Evolutionary conservation across 148 eudicot genomes (phyloP), one percentile per base, ranked within the genome.

Genomic region (Heliamphora exappendiculata): DNA sequence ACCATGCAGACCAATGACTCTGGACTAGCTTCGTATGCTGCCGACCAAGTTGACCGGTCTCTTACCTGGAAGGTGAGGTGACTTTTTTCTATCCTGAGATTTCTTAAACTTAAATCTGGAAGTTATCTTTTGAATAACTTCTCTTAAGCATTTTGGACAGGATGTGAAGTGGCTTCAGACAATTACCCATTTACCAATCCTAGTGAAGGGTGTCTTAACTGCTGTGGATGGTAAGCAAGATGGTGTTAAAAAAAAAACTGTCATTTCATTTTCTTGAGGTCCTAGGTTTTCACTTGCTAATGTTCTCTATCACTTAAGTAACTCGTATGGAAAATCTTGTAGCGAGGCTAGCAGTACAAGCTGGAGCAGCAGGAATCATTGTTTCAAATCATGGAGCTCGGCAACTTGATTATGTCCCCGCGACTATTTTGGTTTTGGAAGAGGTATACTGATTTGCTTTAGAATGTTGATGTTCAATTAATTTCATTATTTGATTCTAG

Each of bases 141-240:
- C 53, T 73, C 57, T 69, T 51, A 16, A 22, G 41, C 17, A 45
- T 28, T 42, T 70, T 54, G 49, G 45, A 73, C 82, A 95, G 99
- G 99, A 95, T 82, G 81, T 95, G 75, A 80, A 91, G 84, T 95
- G 99, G 99, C 99, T 95, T 70, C 91, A 93, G 77, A 88, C 91
- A 29, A 89, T 95, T 55, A 95, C 99, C 69, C 74, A 79, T 50
- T 77, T 95, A 79, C 99, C 99, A 8, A 93, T 95, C 78, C 80
- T 95, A 58, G 88, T 95, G 26, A 95, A 95, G 93, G 98, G 98
- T 76, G 96, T 95, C 26, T 67, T 95, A 67, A 95, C 93, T 37
- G 94, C 93, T 29, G 99, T 92, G 85, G 99, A 95, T 83, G 93
- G 99, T 93, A 84, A 64, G 76, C 44, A 45, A 26, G 20, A 54